Evolutionary conservation across 768 basidiomycete species (phyloP).

Genomic region (Agrocybe pediades): DNA sequence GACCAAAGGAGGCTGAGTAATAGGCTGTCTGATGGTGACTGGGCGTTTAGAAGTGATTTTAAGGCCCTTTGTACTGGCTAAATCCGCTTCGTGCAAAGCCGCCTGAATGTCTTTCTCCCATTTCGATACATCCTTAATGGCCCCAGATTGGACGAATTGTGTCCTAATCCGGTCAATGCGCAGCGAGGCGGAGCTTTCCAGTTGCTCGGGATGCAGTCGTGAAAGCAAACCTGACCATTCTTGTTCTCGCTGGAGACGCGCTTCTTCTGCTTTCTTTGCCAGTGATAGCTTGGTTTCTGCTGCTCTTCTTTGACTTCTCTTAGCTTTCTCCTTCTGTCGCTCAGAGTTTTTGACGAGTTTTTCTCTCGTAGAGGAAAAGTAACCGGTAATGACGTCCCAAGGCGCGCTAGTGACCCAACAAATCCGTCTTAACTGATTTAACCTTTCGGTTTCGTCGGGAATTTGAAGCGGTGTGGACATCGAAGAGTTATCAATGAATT

Average conservation of each 20-base stretch:
- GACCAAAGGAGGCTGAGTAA: constrained; percentile 10
- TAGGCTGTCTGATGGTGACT: constrained; percentile 19
- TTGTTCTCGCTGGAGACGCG: constrained; percentile 54
- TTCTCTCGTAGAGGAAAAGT: constrained; percentile 40
- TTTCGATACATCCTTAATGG: constrained; percentile 46
- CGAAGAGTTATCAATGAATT: constrained; percentile 43
- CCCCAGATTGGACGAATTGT: constrained; percentile 61
- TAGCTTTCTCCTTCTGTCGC: constrained; percentile 36
- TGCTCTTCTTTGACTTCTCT: constrained; percentile 34
- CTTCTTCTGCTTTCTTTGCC: constrained; percentile 66
- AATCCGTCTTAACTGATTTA: constrained; percentile 44
- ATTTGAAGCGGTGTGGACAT: constrained; percentile 53
- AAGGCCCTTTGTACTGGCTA: constrained; percentile 46
- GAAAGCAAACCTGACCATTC: constrained; percentile 66
- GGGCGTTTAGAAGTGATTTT: constrained; percentile 31
- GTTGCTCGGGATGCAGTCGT: constrained; percentile 53
- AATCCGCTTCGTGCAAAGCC: constrained; percentile 56
- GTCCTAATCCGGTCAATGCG: constrained; percentile 57
- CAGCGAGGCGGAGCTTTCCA: constrained; percentile 47
- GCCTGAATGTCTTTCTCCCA: constrained; percentile 67
- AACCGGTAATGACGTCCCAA: constrained; percentile 42
- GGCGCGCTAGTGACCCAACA: constrained; percentile 62
- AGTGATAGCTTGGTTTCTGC: constrained; percentile 50
- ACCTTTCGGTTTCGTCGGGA: constrained; percentile 34
- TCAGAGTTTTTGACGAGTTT: constrained; percentile 45